phyloP scores from a whole-genome alignment of 2,329 filamentous ascomycete species.

The Cercospora sojina region DNA sequence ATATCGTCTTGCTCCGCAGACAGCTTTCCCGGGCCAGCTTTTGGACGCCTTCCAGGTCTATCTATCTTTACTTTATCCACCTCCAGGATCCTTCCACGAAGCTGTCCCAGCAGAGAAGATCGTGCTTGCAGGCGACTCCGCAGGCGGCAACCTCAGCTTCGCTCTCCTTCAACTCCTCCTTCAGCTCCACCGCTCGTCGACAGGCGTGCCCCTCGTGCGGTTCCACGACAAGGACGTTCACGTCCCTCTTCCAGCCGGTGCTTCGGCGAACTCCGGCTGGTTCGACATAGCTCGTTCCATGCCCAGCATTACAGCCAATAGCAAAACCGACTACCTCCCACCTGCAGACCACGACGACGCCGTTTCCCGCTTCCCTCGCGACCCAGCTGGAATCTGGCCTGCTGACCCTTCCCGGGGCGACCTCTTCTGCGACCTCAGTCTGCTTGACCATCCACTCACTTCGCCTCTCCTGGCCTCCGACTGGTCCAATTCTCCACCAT shows the following conservation, averaged over 20 bases:
- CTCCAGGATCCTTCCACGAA: slow-evolving; percentile 64
- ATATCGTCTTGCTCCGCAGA: slow-evolving; percentile 72
- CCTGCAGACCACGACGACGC: slow-evolving; percentile 41
- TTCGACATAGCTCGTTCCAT: slow-evolving; percentile 66
- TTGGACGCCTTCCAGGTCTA: slow-evolving; percentile 73
- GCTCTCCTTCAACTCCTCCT: slow-evolving; percentile 68
- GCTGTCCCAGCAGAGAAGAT: slow-evolving; percentile 65
- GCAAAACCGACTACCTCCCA: slow-evolving; percentile 64
- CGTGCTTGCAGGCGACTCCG: slow-evolving; percentile 71
- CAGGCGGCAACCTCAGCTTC: slow-evolving; percentile 69
- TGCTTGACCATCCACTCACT: slow-evolving; percentile 64
- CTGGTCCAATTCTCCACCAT: slow-evolving; percentile 64
- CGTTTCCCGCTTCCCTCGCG: slow-evolving; percentile 46
- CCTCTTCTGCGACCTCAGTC: slow-evolving; percentile 47
- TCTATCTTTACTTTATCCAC: slow-evolving; percentile 70
- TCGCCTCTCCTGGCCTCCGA: slow-evolving; percentile 57
- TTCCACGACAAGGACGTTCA: slow-evolving; percentile 62
- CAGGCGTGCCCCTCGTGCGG: slow-evolving; percentile 46
- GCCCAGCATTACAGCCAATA: slow-evolving; percentile 55
- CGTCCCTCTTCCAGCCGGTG: slow-evolving; percentile 66
- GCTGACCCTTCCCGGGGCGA: slow-evolving; percentile 48
- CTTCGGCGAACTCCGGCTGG: slow-evolving; percentile 67
- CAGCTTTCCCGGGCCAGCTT: slow-evolving; percentile 71
- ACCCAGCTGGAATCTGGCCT: slow-evolving; percentile 47
- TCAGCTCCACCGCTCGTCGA: slow-evolving; percentile 55